These are phyloP conservation scores for Sequoiadendron giganteum DNA, from an alignment of 75 land plant species.

Conservation along the genomic window DNA sequence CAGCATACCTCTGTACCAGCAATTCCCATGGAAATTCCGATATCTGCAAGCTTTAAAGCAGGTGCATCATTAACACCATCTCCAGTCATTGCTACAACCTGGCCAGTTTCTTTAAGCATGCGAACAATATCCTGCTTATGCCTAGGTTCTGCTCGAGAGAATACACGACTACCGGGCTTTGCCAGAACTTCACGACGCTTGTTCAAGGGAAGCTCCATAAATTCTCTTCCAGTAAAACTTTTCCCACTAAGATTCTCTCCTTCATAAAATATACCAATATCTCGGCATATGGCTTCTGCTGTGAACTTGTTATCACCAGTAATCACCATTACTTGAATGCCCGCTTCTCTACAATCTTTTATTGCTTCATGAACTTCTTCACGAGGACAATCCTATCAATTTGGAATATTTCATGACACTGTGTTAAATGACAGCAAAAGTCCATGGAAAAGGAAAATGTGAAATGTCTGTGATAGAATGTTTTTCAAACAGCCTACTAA, in stretches of 20 bases:
- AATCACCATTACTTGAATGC: slow-evolving; percentile 85
- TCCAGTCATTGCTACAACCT: slow-evolving; percentile 96
- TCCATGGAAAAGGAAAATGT: not conserved
- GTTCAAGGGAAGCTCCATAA: slow-evolving; percentile 48
- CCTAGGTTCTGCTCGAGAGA: slow-evolving; percentile 89
- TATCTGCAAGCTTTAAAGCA: slow-evolving; percentile 88
- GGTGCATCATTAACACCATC: slow-evolving; percentile 99
- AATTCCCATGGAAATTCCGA: slow-evolving; percentile 93
- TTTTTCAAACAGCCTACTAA: not conserved
- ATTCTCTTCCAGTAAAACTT: slow-evolving; percentile 82
- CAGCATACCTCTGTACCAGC: slow-evolving; percentile 83
- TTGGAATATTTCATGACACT: not conserved
- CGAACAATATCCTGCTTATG: slow-evolving; percentile 94
- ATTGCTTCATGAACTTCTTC: slow-evolving; percentile 78
- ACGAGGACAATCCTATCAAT: slow-evolving; percentile 80
- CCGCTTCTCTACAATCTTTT: slow-evolving; percentile 72
- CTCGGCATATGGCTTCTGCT: slow-evolving; percentile 86
- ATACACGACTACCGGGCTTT: slow-evolving; percentile 70
- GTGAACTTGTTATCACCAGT: slow-evolving; percentile 93
- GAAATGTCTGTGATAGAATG: not conserved
- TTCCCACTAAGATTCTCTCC: slow-evolving; percentile 45
- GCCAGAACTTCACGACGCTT: slow-evolving; percentile 46
- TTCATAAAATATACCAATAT: slow-evolving; percentile 65
- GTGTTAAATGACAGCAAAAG: not conserved
- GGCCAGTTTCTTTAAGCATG: slow-evolving; percentile 76